Conservation (phyloP, 345 rosid genomes). For the Acer yangbiense region DNA sequence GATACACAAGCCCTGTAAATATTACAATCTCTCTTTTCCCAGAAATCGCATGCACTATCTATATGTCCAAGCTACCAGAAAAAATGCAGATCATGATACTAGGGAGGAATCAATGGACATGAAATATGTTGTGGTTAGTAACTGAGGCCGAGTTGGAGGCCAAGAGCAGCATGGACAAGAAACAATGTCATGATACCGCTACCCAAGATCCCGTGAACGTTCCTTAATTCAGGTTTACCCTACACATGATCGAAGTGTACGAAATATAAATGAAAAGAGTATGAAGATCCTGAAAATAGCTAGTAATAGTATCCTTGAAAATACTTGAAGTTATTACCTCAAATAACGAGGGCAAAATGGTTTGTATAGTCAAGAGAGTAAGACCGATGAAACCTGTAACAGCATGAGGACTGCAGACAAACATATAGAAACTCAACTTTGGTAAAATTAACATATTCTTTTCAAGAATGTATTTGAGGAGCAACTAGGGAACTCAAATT, state of each 20-base stretch:
- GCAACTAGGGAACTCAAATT: not conserved
- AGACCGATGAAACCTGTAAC: constrained; percentile 79
- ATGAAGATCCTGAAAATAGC: not conserved
- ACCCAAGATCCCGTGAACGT: constrained; percentile 82
- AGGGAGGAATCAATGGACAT: too few relatives aligned
- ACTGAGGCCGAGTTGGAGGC: constrained; percentile 90
- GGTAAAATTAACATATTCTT: not conserved
- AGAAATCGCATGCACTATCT: not conserved
- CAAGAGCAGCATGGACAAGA: constrained; percentile 73
- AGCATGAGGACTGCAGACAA: constrained; percentile 80
- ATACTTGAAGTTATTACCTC: constrained; percentile 51
- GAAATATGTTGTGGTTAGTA: constrained; percentile 35
- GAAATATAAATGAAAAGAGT: not conserved
- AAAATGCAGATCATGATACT: not conserved
- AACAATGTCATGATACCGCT: constrained; percentile 92
- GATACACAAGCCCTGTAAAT: too few relatives aligned
- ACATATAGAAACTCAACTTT: not conserved
- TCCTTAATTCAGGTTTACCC: constrained; percentile 83
- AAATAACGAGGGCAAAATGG: constrained; percentile 70
- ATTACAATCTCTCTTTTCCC: too few relatives aligned
- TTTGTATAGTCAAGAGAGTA: constrained; percentile 70
- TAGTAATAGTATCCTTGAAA: not conserved
- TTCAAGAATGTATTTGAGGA: not conserved
- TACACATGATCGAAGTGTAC: constrained; percentile 27
- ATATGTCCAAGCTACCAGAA: not conserved